Percentiles rank a stretch among this genome's conserved stretches.
phyloP scores from a whole-genome alignment of 1,139 yeast genomes.

The Blastobotrys indianensis region DNA sequence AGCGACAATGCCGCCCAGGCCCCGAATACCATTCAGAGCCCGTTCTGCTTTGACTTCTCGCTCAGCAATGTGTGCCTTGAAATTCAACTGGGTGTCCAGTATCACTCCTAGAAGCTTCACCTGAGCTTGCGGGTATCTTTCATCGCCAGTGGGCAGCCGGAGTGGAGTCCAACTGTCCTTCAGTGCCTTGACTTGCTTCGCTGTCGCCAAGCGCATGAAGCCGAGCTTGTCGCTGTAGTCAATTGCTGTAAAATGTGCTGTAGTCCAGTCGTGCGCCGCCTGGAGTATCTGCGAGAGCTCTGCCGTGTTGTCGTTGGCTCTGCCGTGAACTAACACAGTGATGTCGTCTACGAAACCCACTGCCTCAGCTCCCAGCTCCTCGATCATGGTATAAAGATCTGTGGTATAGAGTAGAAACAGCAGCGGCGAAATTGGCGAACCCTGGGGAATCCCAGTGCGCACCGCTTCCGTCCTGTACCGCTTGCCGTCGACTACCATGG shows the following conservation, averaged over 20 bases:
- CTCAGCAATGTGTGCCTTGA: too few relatives aligned
- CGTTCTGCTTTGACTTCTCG: too few relatives aligned
- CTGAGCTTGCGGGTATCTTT: too few relatives aligned
- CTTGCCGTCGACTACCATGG: slow-evolving; percentile 5
- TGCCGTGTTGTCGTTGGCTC: too few relatives aligned
- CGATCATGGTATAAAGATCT: slow-evolving; percentile 13
- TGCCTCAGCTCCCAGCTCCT: slow-evolving; percentile 9
- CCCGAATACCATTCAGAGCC: too few relatives aligned
- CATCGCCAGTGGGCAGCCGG: too few relatives aligned
- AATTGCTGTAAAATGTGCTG: not conserved
- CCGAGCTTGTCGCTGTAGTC: not conserved
- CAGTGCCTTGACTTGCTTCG: not conserved
- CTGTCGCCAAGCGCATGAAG: not conserved
- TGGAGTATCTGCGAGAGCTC: too few relatives aligned
- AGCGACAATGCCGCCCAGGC: too few relatives aligned
- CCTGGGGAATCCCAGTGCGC: slow-evolving; percentile 20
- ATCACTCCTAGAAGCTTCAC: too few relatives aligned
- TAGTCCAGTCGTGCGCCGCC: not conserved
- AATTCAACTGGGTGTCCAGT: too few relatives aligned
- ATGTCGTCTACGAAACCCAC: slow-evolving; percentile 18
- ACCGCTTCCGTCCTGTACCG: not conserved
- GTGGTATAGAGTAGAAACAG: slow-evolving; percentile 18
- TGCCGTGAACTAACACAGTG: too few relatives aligned
- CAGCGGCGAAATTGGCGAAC: slow-evolving; percentile 20
- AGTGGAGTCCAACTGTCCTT: too few relatives aligned